Evolutionary conservation across 495 filamentous ascomycete genomes (phyloP).

Genomic region (Lindgomyces ingoldianus): DNA sequence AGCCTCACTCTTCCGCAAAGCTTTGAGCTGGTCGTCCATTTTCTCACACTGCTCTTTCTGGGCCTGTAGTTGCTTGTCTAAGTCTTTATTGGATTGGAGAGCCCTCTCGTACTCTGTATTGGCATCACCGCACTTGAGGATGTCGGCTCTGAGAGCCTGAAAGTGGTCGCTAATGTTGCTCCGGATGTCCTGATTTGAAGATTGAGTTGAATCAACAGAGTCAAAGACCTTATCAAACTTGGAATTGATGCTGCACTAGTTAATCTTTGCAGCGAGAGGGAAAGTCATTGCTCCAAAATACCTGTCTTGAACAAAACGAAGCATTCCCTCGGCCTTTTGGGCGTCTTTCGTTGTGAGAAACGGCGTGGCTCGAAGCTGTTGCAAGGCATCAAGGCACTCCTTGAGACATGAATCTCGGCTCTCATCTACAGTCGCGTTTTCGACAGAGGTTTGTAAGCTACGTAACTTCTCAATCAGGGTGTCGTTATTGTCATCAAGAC

Average conservation of each 20-base stretch:
- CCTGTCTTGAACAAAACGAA: slow-evolving; percentile 21
- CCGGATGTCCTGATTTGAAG: slow-evolving; percentile 10
- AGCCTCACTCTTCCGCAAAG: slow-evolving; percentile 14
- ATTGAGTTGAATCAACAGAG: not conserved
- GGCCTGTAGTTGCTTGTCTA: slow-evolving; percentile 1
- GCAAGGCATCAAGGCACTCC: slow-evolving; percentile 12
- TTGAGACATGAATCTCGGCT: slow-evolving; percentile 6
- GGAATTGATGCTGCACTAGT: slow-evolving; percentile 12
- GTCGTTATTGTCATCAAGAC: slow-evolving; percentile 19
- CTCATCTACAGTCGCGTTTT: not conserved
- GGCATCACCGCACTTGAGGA: slow-evolving; percentile 23
- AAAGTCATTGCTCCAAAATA: slow-evolving; percentile 2
- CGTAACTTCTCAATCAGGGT: slow-evolving; percentile 37
- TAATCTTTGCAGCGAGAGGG: not conserved
- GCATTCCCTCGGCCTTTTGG: slow-evolving; percentile 30
- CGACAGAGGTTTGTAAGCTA: slow-evolving; percentile 20
- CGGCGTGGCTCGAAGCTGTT: slow-evolving; percentile 6
- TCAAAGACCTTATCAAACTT: slow-evolving; percentile 2
- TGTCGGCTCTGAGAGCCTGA: slow-evolving; percentile 4
- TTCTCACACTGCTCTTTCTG: slow-evolving; percentile 3
- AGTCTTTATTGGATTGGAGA: slow-evolving; percentile 8
- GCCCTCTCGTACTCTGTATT: slow-evolving; percentile 5
- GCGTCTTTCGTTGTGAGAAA: slow-evolving; percentile 24
- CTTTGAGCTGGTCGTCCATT: slow-evolving; percentile 13
- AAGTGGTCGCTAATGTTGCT: slow-evolving; percentile 8